Evolutionary conservation across 2,329 filamentous ascomycete genomes (phyloP), one percentile per base, ranked within the genome.

Genomic region (Trichoderma sp.): DNA sequence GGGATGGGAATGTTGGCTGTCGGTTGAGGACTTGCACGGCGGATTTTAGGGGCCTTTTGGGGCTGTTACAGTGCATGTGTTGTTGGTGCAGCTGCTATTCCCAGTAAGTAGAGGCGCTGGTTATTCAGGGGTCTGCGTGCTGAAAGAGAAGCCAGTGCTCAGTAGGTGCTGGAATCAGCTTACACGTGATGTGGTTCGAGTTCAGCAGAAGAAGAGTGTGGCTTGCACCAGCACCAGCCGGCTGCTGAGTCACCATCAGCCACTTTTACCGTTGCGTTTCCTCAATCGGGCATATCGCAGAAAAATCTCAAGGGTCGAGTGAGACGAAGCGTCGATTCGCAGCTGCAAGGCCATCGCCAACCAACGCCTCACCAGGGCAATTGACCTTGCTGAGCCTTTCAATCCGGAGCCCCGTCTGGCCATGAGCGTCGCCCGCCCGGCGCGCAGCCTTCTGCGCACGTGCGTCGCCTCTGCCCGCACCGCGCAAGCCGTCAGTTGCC

Each of bases 401-500:
- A 45, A 61, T 42, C 34, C 45, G 58, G 64, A 52, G 54, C 37
- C 48, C 37, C 67, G 68, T 32, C 35, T 63, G 81, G 80, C 75
- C 77, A 87, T 87, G 85, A 86, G 84, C 76, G 80, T 82, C 76
- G 82, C 82, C 83, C 83, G 83, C 71, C 83, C 84, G 78, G 81
- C 82, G 78, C 80, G 82, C 78, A 82, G 82, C 78, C 80, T 87
- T 74, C 76, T 86, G 72, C 81, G 84, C 75, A 81, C 81, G 77
- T 83, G 83, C 76, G 77, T 85, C 72, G 77, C 79, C 73, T 76
- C 78, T 58, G 74, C 74, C 19, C 73, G 73, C 70, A 72, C 72
- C 54, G 67, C 64, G 59, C 71, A 63, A 35, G 69, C 58, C 58
- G 59, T 71, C 69, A 42, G 42, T 19, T 60, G 64, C 64, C 72